Evolutionary conservation across 331 rosid species (phyloP).

Genomic region (Pyrus hybrid): DNA sequence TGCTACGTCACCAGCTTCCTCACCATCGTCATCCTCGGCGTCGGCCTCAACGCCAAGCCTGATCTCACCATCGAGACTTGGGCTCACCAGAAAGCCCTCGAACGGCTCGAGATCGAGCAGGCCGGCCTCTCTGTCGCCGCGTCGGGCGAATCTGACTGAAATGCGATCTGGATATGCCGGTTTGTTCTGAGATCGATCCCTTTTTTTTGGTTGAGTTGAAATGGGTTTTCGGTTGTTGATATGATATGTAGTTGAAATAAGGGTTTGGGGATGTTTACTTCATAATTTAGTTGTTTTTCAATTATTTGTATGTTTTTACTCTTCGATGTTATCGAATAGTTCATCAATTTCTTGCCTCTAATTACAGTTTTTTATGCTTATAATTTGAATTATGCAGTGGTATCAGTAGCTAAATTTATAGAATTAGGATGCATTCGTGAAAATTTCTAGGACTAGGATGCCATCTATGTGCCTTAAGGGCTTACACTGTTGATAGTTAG

Average conservation of each 20-base stretch:
- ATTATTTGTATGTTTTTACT: conserved; percentile 1
- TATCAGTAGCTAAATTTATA: not conserved
- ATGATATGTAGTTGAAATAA: conserved; percentile 4
- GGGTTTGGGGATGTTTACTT: conserved; percentile 21
- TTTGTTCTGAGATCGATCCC: conserved; percentile 2
- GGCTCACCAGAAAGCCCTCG: conserved; percentile 82
- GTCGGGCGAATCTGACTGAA: conserved; percentile 44
- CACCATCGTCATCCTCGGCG: conserved; percentile 69
- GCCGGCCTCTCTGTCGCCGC: conserved; percentile 18
- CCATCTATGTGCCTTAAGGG: not conserved
- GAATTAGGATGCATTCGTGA: not conserved
- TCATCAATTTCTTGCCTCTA: not conserved
- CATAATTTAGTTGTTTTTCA: not conserved
- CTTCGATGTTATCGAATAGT: not conserved
- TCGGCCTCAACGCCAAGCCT: conserved; percentile 76
- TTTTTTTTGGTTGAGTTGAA: not conserved
- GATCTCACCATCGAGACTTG: conserved; percentile 74
- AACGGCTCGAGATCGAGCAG: conserved; percentile 70
- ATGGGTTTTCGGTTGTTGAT: conserved; percentile 8
- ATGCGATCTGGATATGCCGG: not conserved
- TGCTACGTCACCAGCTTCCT: conserved; percentile 70
- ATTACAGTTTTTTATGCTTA: not conserved
- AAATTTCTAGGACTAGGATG: not conserved
- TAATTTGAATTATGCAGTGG: not conserved
- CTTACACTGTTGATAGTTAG: not conserved